Evolutionary conservation across 1,284 basidiomycete species (phyloP).

Genomic region (Cystobasidium slooffiae): DNA sequence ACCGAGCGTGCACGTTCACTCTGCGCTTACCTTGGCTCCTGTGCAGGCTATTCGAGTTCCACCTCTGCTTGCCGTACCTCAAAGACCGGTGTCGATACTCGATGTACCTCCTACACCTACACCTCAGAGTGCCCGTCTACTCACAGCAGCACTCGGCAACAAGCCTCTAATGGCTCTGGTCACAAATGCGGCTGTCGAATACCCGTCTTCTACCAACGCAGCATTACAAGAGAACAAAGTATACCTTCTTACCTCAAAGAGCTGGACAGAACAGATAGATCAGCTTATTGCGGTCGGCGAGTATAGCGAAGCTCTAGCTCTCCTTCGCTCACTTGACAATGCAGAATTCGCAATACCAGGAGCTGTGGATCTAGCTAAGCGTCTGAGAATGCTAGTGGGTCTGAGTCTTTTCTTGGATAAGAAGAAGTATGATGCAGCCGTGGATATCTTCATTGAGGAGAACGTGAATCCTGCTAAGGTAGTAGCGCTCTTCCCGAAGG

Average conservation of each 20-base stretch:
- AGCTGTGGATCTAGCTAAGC: slow-evolving; percentile 61
- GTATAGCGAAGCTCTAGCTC: slow-evolving; percentile 78
- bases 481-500: slow-evolving; percentile 81
- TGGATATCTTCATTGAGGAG: slow-evolving; percentile 83
- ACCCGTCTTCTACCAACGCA: slow-evolving; percentile 57
- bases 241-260: slow-evolving; percentile 73
- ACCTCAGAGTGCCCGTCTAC: slow-evolving; percentile 60
- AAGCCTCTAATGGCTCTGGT: slow-evolving; percentile 68
- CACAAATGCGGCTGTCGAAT: slow-evolving; percentile 71
- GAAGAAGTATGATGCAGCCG: slow-evolving; percentile 72
- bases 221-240: slow-evolving; percentile 71
- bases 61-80: slow-evolving; percentile 58
- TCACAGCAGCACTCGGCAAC: slow-evolving; percentile 60
- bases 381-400: slow-evolving; percentile 37
- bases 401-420: slow-evolving; percentile 63
- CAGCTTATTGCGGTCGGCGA: slow-evolving; percentile 74
- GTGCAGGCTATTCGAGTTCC: slow-evolving; percentile 73
- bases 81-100: slow-evolving; percentile 52
- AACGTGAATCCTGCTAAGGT: slow-evolving; percentile 93
- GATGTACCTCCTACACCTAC: slow-evolving; percentile 49
- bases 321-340: slow-evolving; percentile 74
- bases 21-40: slow-evolving; percentile 70
- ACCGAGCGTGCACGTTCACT: slow-evolving; percentile 74
- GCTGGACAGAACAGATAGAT: slow-evolving; percentile 81
- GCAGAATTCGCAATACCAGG: slow-evolving; percentile 64